These are phyloP conservation scores for Yarrowia bubula DNA, from an alignment of 805 yeast genomes.

Conservation along the genomic window DNA sequence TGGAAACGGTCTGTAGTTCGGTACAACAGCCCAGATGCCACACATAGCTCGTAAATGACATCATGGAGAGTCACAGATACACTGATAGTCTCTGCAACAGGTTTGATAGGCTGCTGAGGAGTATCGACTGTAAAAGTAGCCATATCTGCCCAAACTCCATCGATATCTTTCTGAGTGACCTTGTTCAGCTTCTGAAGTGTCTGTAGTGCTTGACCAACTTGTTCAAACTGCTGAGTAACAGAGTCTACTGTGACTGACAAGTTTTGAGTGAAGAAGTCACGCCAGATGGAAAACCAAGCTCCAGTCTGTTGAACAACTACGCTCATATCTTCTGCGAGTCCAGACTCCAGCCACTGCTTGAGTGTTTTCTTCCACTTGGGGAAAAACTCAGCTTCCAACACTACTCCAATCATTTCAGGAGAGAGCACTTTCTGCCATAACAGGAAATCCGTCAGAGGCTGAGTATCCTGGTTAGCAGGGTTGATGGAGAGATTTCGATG, in stretches of 20 bases:
- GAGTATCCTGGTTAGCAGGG: slow-evolving; percentile 36
- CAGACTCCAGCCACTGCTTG: slow-evolving; percentile 35
- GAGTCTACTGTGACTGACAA: slow-evolving; percentile 9
- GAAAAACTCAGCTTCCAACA: slow-evolving; percentile 43
- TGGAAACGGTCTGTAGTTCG: slow-evolving; percentile 6
- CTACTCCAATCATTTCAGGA: slow-evolving; percentile 29
- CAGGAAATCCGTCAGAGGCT: slow-evolving; percentile 31
- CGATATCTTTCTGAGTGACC: not conserved
- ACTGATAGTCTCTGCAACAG: not conserved
- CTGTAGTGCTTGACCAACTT: not conserved
- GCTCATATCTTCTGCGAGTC: not conserved
- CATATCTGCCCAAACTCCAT: not conserved
- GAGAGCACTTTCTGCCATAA: slow-evolving; percentile 35
- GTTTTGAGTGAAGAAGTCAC: slow-evolving; percentile 33
- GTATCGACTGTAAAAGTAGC: not conserved
- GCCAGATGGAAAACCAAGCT: slow-evolving; percentile 40
- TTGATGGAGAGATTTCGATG: slow-evolving; percentile 32
- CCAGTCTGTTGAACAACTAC: not conserved
- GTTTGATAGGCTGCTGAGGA: not conserved
- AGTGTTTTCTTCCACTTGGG: slow-evolving; percentile 43
- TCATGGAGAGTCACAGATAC: slow-evolving; percentile 52
- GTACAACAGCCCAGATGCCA: slow-evolving; percentile 28
- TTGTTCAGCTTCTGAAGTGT: not conserved
- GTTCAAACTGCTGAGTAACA: not conserved
- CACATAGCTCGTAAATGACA: slow-evolving; percentile 62